Evolutionary conservation across 176 grass and related monocot species (phyloP).

Genomic region (Ampelocalamus luodianensis): DNA sequence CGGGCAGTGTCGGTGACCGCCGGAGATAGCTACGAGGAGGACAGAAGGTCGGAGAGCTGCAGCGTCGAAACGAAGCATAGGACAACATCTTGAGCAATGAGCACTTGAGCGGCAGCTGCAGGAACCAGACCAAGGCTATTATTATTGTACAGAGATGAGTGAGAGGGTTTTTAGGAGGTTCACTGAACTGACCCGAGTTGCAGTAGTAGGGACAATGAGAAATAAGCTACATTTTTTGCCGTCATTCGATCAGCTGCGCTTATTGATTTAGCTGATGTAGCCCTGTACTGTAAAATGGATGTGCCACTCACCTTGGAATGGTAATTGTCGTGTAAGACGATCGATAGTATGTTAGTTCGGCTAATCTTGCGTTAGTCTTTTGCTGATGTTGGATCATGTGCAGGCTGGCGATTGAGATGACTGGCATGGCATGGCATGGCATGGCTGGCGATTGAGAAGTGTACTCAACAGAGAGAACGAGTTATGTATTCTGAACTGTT

Average conservation of each 20-base stretch:
- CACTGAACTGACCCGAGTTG: not conserved
- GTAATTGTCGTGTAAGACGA: not conserved
- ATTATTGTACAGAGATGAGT: not conserved
- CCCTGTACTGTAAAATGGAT: not conserved
- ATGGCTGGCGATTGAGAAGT: too few relatives aligned
- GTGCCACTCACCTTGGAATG: too few relatives aligned
- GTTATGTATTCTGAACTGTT: too few relatives aligned
- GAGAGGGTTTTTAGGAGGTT: not conserved
- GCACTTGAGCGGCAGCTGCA: not conserved
- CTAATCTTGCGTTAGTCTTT: too few relatives aligned
- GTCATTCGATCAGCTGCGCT: not conserved
- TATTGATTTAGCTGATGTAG: not conserved
- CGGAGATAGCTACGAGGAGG: constrained; percentile 34
- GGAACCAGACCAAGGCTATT: not conserved
- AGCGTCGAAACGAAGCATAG: not conserved
- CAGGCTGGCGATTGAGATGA: too few relatives aligned
- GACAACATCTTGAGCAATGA: not conserved
- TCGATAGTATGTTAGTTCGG: too few relatives aligned
- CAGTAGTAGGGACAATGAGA: not conserved
- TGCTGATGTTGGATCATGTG: too few relatives aligned
- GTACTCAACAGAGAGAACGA: too few relatives aligned
- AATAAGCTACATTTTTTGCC: not conserved
- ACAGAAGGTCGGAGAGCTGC: constrained; percentile 39
- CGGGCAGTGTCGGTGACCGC: constrained; percentile 5
- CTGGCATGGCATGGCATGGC: too few relatives aligned